Conservation (phyloP, 2,329 filamentous ascomycete genomes). For the Verticillium nonalfalfae region DNA sequence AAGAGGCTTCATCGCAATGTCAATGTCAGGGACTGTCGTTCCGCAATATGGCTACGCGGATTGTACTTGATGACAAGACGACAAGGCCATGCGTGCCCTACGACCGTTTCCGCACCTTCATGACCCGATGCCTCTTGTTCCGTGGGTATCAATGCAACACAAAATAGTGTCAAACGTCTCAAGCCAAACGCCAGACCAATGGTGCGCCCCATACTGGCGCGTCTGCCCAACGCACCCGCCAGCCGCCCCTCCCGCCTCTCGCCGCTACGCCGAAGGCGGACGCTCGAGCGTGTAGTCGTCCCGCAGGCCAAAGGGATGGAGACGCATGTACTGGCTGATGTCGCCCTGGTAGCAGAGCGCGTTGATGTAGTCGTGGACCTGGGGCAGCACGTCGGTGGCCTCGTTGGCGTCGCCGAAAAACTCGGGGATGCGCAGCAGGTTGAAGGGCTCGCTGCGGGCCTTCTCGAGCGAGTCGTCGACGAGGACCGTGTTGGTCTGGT, state of each 20-base stretch:
- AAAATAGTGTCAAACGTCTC: not conserved
- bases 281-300: constrained; percentile 11
- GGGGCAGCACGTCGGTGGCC: constrained; percentile 38
- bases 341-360: constrained; percentile 46
- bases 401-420: constrained; percentile 49
- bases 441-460: constrained; percentile 74
- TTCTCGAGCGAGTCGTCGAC: constrained; percentile 83
- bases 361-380: constrained; percentile 58
- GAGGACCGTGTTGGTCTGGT: constrained; percentile 80
- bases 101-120: not conserved
- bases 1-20: no score
- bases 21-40: no score
- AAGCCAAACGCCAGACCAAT: not conserved
- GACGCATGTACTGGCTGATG: constrained; percentile 55
- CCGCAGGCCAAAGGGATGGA: constrained; percentile 39
- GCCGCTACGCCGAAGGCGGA: not conserved
- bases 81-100: not conserved
- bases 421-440: constrained; percentile 75
- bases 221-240: not conserved
- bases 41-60: no score
- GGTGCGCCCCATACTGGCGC: not conserved
- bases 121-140: not conserved
- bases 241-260: not conserved
- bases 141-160: not conserved
- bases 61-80: not conserved